Evolutionary conservation across 78 protist genomes (phyloP), one percentile per base, ranked within the genome.

Genomic region (Dictyostelium capitatum): DNA sequence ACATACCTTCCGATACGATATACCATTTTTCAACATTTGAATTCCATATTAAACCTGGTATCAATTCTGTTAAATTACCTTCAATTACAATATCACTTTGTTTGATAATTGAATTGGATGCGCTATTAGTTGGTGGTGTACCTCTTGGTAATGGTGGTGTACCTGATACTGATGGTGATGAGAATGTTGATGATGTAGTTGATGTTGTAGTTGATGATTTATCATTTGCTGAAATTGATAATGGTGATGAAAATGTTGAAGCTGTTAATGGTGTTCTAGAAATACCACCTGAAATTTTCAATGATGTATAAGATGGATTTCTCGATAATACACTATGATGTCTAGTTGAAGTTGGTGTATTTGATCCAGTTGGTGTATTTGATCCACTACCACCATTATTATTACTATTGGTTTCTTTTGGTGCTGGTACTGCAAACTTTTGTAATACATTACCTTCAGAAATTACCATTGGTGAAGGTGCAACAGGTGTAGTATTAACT

Each of bases 1-100:
- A 79, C 32, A 87, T 87, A 51, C 93, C 84, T 46, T 74, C 83
- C 0, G 93, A 87, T 19, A 87, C 84, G 1, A 87, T 67, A 77
- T 64, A 87, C 93, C 93, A 87, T 50, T 87, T 87, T 56, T 87
- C 93, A 9, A 69, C 46, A 77, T 87, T 87, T 43, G 93, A 87
- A 51, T 87, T 87, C 93, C 93, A 87, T 0, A 87, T 6, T 48
- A 87, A 48, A 32, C 93, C 93, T 64, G 93, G 93, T 30, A 87
- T 74, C 51, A 87, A 77, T 65, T 87, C 93, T 28, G 67, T 75
- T 41, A 87, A 78, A 19, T 74, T 47, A 28, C 93, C 93, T 51
- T 87, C 93, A 62, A 87, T 87, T 0, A 87, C 32, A 50, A 87
- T 77, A 32, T 87, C 93, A 46, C 47, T 46, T 46, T 41, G 57